Percentiles rank a stretch among this genome's conserved stretches.
These are phyloP conservation scores for Hypoxylon sp. DNA, from an alignment of 2,329 filamentous ascomycete genomes.

Conservation along the genomic window DNA sequence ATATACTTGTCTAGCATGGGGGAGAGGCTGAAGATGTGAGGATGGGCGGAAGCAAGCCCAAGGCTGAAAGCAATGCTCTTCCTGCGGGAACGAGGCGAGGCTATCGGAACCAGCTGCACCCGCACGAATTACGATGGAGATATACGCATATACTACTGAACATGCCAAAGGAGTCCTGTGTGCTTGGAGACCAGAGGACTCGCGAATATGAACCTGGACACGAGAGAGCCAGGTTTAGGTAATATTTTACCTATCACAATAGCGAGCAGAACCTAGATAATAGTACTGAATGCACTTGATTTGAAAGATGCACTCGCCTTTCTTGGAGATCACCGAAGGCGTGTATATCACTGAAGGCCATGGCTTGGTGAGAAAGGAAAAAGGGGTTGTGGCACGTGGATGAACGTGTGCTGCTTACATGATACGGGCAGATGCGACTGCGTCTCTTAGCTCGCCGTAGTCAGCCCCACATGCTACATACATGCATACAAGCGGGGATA, in stretches of 20 bases:
- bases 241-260: too few species aligned
- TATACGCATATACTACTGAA: neutral
- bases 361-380: neutral
- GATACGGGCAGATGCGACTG: neutral
- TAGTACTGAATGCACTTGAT: too few species aligned
- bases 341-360: too few species aligned
- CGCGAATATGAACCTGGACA: too few species aligned
- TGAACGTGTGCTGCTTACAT: conserved; percentile 13
- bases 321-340: too few species aligned
- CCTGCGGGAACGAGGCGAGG: neutral
- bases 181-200: conserved; percentile 5
- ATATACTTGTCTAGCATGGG: too few species aligned
- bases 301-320: too few species aligned
- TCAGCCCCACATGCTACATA: neutral
- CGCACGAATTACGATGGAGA: neutral
- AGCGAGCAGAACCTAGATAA: too few species aligned
- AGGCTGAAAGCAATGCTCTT: neutral
- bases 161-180: neutral
- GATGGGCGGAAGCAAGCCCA: neutral
- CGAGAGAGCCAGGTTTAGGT: too few species aligned
- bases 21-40: too few species aligned
- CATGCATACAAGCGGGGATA: too few species aligned
- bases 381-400: conserved; percentile 17
- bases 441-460: too few species aligned
- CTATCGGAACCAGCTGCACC: neutral